Base-by-base conservation (phyloP, 2,329 filamentous ascomycete genomes). In the Sporothrix phasma region DNA sequence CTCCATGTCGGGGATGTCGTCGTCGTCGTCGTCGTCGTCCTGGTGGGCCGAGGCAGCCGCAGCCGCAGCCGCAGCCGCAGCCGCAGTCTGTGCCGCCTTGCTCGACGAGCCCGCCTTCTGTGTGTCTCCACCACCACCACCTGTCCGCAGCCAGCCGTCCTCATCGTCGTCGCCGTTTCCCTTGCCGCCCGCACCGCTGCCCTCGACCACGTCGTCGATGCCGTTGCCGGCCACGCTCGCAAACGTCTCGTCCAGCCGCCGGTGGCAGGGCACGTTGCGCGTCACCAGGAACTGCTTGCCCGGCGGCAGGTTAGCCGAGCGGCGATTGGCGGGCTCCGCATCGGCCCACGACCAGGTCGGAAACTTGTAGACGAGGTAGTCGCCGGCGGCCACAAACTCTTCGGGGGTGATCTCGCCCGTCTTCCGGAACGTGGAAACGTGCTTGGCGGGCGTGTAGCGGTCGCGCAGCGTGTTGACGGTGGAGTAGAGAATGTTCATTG, bases 341-440 rank as follows among this genome's bases (percentile, higher is more conserved):
- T 94, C 90, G 69, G 89, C 87, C 94, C 94, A 99, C 59, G 90
- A 89, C 94, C 94, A 99, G 65, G 93, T 96, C 8, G 93, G 94
- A 78, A 99, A 99, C 80, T 97, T 97, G 86, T 95, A 96, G 72
- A 96, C 92, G 43, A 99, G 86, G 75, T 97, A 99, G 79, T 99
- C 94, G 71, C 94, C 94, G 3, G 94, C 94, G 3, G 89, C 88
- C 60, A 97, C 82, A 76, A 99, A 99, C 81, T 99, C 94, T 73
- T 97, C 93, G 19, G 93, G 93, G 0, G 93, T 97, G 77, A 99
- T 94, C 79, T 97, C 90, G 69, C 94, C 94, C 4, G 92, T 96
- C 71, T 85, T 84, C 71, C 93, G 90, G 78, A 99, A 99, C 68
- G 90, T 97, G 3, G 93, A 97, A 61, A 86, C 95, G 75, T 96